Evolutionary conservation across 2,329 filamentous ascomycete genomes (phyloP).

Genomic region (Penicillium sp.): DNA sequence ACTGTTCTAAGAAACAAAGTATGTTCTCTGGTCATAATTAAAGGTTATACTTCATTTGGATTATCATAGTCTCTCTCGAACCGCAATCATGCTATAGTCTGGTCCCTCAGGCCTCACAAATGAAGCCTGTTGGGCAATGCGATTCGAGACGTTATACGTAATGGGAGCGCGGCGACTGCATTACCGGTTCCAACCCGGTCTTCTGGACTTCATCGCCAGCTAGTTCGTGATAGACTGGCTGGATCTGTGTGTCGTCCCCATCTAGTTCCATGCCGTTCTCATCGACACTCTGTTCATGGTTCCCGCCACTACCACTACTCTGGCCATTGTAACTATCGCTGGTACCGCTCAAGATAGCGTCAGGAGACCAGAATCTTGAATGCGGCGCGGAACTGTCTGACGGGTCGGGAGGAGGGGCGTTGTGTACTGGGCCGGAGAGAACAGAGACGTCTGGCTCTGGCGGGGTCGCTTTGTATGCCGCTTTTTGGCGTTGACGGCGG

Average conservation of each 20-base stretch:
- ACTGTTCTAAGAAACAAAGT: no score
- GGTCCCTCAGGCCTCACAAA: no score
- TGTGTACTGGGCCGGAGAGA: constrained; percentile 12
- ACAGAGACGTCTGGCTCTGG: constrained; percentile 11
- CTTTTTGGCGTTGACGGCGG: constrained; percentile 13
- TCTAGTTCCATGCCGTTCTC: constrained; percentile 12
- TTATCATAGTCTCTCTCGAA: no score
- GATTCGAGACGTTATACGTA: background rate
- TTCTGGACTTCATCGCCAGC: background rate
- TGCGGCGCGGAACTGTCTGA: constrained; percentile 1
- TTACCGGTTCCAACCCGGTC: background rate
- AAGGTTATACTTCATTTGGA: no score
- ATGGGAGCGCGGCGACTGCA: background rate
- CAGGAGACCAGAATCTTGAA: constrained; percentile 11
- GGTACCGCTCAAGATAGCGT: constrained; percentile 1
- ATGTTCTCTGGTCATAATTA: no score
- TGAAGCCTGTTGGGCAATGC: no score
- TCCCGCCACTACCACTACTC: constrained; percentile 3
- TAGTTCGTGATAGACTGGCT: constrained; percentile 16
- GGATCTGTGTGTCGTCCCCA: constrained; percentile 6
- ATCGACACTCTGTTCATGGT: constrained; percentile 6
- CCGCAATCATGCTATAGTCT: no score
- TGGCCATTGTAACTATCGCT: constrained; percentile 1
- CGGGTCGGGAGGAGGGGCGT: constrained; percentile 4
- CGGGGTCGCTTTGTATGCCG: constrained; percentile 6